Base-by-base conservation (phyloP, 371 early-diverging fungal species). In the Sporodiniella umbellata region DNA sequence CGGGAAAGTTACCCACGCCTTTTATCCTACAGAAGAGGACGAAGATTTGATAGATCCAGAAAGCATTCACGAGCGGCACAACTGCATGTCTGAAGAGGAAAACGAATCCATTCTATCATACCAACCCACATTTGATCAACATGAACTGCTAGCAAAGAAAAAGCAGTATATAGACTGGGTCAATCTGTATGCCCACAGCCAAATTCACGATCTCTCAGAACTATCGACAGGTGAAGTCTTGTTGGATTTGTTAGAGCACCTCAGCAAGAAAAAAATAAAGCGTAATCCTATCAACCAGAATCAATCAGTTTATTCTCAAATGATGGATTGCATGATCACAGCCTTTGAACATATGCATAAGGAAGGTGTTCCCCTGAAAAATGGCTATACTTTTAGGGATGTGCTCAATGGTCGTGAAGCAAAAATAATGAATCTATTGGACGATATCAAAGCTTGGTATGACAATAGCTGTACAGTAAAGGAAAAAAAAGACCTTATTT, bases 271-370 rank as follows among this genome's bases (percentile, higher is more conserved):
- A 44, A 55, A 62, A 5, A 72, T 83, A 18, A 24, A 44, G 14
- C 48, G 17, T 50, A 49, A 35, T 23, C 45, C 24, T 12, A 42
- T 26, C 40, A 60, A 15, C n/a, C 50, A 21, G 49, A 56, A 42
- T 1, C 50, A 54, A 23, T 42, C 68, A 54, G 54, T 48, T 43
- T 30, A 73, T 68, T 71, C 63, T 15, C 47, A 51, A 31, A 40
- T 45, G 7, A 56, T 83, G 42, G 84, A 83, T 52, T 72, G 70
- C 40, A 62, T 81, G 14, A 66, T 79, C 49, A 63, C 79, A 6
- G 81, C 70, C n/a, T 81, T 81, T 66, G 72, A 80, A 43, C 81
- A 80, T 47, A 79, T 83, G 80, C 76, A 70, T 17, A 59, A 70
- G 1, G 80, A 79, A 42, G 79, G 81, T 0, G 60, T 83, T 28